Percentiles rank a stretch among this genome's conserved stretches.
Evolutionary conservation across 2,329 filamentous ascomycete species (phyloP).

Genomic region (Fusarium chuoi): DNA sequence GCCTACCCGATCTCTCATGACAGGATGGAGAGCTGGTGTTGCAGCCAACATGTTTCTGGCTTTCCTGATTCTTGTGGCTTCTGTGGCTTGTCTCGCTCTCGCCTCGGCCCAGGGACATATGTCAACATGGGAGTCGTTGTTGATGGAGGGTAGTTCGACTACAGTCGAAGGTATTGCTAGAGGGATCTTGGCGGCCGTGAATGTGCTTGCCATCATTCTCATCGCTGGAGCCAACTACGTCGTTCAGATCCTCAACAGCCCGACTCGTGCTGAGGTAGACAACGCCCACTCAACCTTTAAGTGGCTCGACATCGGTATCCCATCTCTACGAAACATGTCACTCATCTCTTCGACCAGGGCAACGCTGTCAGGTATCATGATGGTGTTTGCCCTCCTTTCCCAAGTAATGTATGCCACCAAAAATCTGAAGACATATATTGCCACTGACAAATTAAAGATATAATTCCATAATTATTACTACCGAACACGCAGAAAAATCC

Average conservation of each 20-base stretch:
- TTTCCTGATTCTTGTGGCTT: conserved; percentile 52
- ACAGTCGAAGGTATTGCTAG: conserved; percentile 51
- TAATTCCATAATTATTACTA: conserved; percentile 62
- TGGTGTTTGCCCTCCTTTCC: conserved; percentile 55
- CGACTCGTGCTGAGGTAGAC: conserved; percentile 60
- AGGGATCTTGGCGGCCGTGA: conserved; percentile 58
- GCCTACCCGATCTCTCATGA: conserved; percentile 43
- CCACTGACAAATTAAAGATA: conserved; percentile 51
- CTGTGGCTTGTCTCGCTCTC: conserved; percentile 53
- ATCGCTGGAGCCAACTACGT: conserved; percentile 63
- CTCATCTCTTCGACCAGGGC: conserved; percentile 56
- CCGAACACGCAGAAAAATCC: conserved; percentile 30
- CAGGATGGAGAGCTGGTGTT: conserved; percentile 61
- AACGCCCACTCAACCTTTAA: conserved; percentile 56
- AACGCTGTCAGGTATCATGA: conserved; percentile 51
- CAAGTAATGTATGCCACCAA: conserved; percentile 61
- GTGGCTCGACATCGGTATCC: conserved; percentile 66
- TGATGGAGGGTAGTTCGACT: conserved; percentile 54
- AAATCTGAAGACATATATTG: not conserved
- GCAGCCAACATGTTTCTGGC: conserved; percentile 55
- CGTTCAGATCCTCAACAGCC: conserved; percentile 65
- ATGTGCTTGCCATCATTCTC: conserved; percentile 55
- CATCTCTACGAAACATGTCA: conserved; percentile 61
- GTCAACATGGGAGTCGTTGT: conserved; percentile 49
- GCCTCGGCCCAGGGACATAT: conserved; percentile 49